Evolutionary conservation across 2,329 filamentous ascomycete genomes (phyloP), one percentile per base, ranked within the genome.

Genomic region (Ophiostoma ips): DNA sequence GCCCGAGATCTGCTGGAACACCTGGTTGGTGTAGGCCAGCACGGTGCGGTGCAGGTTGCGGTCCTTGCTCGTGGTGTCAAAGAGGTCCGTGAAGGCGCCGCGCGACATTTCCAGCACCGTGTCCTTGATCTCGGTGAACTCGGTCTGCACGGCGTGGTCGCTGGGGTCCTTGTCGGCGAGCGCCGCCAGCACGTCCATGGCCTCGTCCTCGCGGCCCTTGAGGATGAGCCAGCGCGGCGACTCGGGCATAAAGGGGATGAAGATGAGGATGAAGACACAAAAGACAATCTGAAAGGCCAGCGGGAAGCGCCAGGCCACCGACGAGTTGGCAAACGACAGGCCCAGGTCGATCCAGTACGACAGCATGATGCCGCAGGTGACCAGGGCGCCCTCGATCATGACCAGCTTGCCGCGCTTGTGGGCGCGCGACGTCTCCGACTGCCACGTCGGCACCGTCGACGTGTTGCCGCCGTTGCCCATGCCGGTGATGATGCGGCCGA

Each of bases 311-410:
- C 79, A 77, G 0, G 69, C 63, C 21, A 74, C 67, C 11, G 68
- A 69, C 44, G 66, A 66, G 1, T 65, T 71, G 4, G 71, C 67
- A 55, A 74, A 77, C 3, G 70, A 73, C 55, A 77, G 67, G 18
- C 74, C 76, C 38, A 77, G 71, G 55, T 79, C 75, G 44, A 81
- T 67, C 77, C 77, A 81, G 61, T 79, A 79, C 4, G 69, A 72
- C 19, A 78, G 66, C 58, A 72, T 74, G 59, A 78, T 73, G 34
- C 76, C 76, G 21, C 69, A 67, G 0, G 73, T 76, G 54, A 79
- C 77, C 49, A 78, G 64, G 5, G 73, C 73, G 16, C 75, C 75
- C 58, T 79, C 75, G 44, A 79, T 70, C 72, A 78, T 77, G 59
- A 80, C 74, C 24, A 78, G 64, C 55, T 75, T 76, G n/a, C 75